A percentile compares a stretch with the other conserved stretches of the same genome.
Evolutionary conservation across 768 basidiomycete genomes (phyloP).

Genomic region (Termitomyces sp.): DNA sequence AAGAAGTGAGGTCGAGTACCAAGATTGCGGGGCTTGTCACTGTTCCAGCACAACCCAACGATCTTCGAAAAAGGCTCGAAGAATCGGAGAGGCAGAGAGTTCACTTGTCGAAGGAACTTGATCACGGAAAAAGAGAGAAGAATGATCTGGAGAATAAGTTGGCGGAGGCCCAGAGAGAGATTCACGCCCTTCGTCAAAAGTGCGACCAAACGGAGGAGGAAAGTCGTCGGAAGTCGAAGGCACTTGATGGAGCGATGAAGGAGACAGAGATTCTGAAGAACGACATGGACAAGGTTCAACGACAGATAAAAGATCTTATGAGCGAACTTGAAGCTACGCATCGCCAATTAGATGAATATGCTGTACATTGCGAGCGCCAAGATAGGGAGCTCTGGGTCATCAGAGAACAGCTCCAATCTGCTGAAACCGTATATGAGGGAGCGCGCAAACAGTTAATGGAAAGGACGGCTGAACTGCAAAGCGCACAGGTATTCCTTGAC

Average conservation of each 20-base stretch:
- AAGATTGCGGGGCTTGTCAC: background rate
- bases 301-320: background rate
- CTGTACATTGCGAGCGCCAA: background rate
- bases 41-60: background rate
- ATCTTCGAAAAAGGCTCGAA: background rate
- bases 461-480: conserved; percentile 13
- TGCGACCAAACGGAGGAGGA: background rate
- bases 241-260: background rate
- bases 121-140: background rate
- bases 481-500: conserved; percentile 10
- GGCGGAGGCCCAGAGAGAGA: background rate
- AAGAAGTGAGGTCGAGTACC: background rate
- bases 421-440: background rate
- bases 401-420: background rate
- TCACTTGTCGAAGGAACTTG: background rate
- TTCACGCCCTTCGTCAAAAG: background rate
- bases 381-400: background rate
- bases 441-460: conserved; percentile 1
- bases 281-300: background rate
- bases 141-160: background rate
- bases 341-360: background rate
- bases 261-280: background rate
- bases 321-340: background rate
- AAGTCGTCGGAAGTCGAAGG: background rate
- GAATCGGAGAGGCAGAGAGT: background rate